Evolutionary conservation across 2,329 filamentous ascomycete genomes (phyloP).

Genomic region (Cercospora citrullina): DNA sequence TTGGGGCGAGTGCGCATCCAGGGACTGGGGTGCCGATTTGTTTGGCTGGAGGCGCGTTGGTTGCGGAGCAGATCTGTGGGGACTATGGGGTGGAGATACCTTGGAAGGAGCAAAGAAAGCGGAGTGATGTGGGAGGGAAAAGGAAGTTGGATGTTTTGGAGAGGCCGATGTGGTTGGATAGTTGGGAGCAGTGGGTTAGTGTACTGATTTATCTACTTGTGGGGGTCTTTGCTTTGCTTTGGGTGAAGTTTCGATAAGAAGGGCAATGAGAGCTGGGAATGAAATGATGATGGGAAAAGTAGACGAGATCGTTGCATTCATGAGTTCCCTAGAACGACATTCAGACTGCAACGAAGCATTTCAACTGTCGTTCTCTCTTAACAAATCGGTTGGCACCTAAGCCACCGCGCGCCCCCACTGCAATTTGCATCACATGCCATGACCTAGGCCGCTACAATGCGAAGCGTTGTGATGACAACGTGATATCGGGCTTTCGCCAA

Average conservation of each 20-base stretch:
- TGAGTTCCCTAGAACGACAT: too few species aligned
- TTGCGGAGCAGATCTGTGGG: constrained; percentile 54
- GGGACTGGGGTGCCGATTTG: constrained; percentile 75
- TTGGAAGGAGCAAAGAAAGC: constrained; percentile 38
- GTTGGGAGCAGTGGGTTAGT: constrained; percentile 29
- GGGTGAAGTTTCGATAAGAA: neutral
- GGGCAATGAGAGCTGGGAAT: neutral
- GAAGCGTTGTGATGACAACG: too few species aligned
- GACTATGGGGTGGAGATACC: constrained; percentile 43
- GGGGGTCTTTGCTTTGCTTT: neutral
- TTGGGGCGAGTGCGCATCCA: constrained; percentile 73
- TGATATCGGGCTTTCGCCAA: too few species aligned
- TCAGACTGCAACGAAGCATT: too few species aligned
- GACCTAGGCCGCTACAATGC: too few species aligned
- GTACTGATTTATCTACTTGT: constrained; percentile 22
- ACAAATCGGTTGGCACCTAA: too few species aligned
- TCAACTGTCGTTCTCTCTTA: too few species aligned
- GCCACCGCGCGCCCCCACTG: too few species aligned
- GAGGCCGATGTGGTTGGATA: constrained; percentile 33
- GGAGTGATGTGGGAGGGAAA: constrained; percentile 13
- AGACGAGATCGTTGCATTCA: neutral
- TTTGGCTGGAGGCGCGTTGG: constrained; percentile 67
- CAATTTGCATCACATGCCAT: too few species aligned
- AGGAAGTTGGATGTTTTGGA: constrained; percentile 35
- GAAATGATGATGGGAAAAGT: neutral